Base-by-base conservation (phyloP, 768 basidiomycete genomes). In the Dentipellis sp. region DNA sequence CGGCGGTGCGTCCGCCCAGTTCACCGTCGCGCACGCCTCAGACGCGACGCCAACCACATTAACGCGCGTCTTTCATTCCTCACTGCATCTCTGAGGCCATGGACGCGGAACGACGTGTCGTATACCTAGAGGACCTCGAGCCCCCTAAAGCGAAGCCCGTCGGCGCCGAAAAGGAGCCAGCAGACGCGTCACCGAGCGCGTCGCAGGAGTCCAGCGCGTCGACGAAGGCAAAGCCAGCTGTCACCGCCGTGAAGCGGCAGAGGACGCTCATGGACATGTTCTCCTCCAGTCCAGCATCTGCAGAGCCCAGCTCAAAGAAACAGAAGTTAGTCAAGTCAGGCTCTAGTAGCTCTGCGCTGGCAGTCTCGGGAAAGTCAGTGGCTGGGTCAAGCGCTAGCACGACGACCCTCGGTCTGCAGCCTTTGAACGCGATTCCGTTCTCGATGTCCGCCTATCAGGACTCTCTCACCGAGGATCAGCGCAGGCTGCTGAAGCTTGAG, bases 361-460 rank as follows among this genome's bases (percentile, higher is more conserved):
- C 39, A 23, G 59, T 29, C 50, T 59, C 34, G 35, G 2, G 29
- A 3, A 29, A 29, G 12, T 17, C 55, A 14, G 42, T 38, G 23
- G 19, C 38, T 19, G 51, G 23, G 23, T 21, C 48, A 17, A 37
- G 38, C 38, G 19, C 50, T 29, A 23, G 42, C 4, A 51, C 47
- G n/a, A 52, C 52, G 35, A 56, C 40, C 29, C 4, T 39, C 11
- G 55, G 55, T 23, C 56, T 60, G 22, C 70, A 69, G 55, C 61
- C 74, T 10, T 64, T 88, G 36, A 86, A 88, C 65, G 75, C 80
- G 10, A 83, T 89, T 45, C 83, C 86, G 9, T 88, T 89, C 67
- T 86, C 84, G 29, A 58, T 79, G 60, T 73, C 71, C 10, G 75
- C 73, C 23, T 89, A 76, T 62, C 60, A 71, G 40, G 76, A 75